Evolutionary conservation across 2,329 filamentous ascomycete genomes (phyloP).

Genomic region (Phyllosticta capitalensis): DNA sequence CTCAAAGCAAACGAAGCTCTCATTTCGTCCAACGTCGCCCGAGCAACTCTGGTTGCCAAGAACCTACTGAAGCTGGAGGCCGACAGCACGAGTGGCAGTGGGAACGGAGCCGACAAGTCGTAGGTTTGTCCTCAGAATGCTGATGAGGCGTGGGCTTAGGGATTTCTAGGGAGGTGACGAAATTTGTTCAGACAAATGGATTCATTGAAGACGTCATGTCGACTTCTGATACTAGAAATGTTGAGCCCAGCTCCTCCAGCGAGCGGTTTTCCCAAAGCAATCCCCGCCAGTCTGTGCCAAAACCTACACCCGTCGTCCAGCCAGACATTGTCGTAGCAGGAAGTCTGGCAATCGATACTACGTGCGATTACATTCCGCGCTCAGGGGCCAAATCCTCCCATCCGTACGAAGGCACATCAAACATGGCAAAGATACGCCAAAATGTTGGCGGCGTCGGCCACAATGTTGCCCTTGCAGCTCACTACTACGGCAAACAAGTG

Average conservation of each 20-base stretch:
- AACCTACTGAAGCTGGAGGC: constrained; percentile 48
- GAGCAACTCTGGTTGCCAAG: constrained; percentile 55
- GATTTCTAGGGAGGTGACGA: too few species aligned
- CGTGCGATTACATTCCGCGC: constrained; percentile 61
- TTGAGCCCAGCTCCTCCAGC: too few species aligned
- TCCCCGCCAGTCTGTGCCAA: too few species aligned
- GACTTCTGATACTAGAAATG: too few species aligned
- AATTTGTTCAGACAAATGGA: too few species aligned
- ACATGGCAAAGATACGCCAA: constrained; percentile 70
- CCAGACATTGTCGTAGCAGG: constrained; percentile 74
- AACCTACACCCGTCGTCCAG: not conserved
- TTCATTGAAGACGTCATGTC: too few species aligned
- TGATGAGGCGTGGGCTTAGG: too few species aligned
- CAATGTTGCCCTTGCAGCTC: constrained; percentile 80
- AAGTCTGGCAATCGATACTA: constrained; percentile 79
- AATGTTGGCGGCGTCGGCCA: constrained; percentile 85
- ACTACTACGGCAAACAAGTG: constrained; percentile 56
- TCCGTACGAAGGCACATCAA: constrained; percentile 63
- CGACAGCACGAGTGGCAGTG: too few species aligned
- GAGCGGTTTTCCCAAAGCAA: too few species aligned
- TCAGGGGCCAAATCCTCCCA: constrained; percentile 23
- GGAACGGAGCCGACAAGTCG: not conserved
- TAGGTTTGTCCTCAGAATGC: not conserved
- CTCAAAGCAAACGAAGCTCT: constrained; percentile 65
- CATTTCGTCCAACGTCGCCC: constrained; percentile 56